Evolutionary conservation across 164 flowering plant species (phyloP).

Genomic region (Litsea cubeba): DNA sequence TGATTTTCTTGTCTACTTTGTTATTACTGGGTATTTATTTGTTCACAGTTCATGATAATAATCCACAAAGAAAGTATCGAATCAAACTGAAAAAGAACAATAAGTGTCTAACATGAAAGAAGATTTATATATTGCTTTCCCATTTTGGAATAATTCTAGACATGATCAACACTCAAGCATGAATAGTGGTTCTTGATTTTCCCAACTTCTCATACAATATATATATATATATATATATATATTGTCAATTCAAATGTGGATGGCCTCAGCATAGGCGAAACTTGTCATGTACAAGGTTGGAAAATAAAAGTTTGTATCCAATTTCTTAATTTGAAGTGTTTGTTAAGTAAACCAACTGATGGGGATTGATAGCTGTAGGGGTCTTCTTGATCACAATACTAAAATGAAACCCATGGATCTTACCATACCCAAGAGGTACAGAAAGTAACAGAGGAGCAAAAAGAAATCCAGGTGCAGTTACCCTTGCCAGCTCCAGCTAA

Average conservation of each 20-base stretch:
- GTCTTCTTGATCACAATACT: conserved; percentile 1
- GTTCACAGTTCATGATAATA: too few relatives aligned
- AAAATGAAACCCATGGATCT: conserved; percentile 9
- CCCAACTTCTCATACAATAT: background rate
- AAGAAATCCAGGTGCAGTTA: background rate
- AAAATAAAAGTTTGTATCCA: background rate
- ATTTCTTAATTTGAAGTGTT: conserved; percentile 3
- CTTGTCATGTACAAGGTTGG: background rate
- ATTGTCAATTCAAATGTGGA: background rate
- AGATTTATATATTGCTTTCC: background rate
- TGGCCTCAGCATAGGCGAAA: background rate
- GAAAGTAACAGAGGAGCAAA: background rate
- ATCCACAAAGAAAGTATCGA: too few relatives aligned
- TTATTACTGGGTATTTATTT: too few relatives aligned
- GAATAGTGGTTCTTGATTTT: background rate
- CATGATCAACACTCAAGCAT: background rate
- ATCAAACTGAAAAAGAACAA: too few relatives aligned
- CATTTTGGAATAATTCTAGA: background rate
- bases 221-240: too few relatives aligned
- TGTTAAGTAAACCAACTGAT: conserved; percentile 1
- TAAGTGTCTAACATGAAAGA: background rate
- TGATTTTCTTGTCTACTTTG: too few relatives aligned
- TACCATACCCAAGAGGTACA: conserved; percentile 6
- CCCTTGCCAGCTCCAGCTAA: background rate
- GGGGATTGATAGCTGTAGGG: background rate